These are phyloP conservation scores for Crithidia fasciculata DNA, from an alignment of 208 protist genomes.

Conservation along the genomic window DNA sequence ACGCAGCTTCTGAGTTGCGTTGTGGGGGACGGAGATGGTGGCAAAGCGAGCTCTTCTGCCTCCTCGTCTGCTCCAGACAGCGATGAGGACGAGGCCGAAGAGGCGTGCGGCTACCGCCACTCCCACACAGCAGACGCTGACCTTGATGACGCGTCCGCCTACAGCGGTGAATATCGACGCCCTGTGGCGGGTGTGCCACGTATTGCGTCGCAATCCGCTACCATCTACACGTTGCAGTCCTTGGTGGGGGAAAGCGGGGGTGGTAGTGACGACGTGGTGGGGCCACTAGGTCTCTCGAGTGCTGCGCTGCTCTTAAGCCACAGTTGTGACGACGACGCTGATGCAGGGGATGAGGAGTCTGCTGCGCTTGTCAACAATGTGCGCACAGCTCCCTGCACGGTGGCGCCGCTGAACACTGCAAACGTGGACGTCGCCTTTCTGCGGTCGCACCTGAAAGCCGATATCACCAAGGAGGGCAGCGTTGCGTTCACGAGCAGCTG, in stretches of 20 bases:
- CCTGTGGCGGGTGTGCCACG: neutral
- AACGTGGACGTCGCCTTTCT: conserved; percentile 15
- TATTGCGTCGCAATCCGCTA: conserved; percentile 3
- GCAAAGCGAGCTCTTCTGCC: neutral
- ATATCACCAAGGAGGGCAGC: neutral
- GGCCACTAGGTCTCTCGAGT: too few species aligned
- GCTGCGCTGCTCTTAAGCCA: neutral
- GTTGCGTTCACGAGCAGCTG: conserved; percentile 21
- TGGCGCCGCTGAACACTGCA: neutral
- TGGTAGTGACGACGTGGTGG: too few species aligned
- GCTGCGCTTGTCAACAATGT: neutral
- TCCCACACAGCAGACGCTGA: neutral
- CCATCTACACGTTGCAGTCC: neutral
- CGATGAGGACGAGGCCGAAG: neutral
- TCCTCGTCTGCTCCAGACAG: neutral
- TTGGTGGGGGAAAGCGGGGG: neutral
- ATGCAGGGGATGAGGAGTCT: neutral
- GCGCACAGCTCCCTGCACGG: neutral
- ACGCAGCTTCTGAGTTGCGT: conserved; percentile 24
- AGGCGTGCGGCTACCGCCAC: neutral
- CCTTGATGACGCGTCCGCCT: neutral
- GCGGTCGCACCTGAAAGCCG: conserved; percentile 11
- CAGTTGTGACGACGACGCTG: neutral
- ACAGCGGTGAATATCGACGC: neutral
- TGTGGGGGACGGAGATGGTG: neutral